Base-by-base conservation (phyloP, 2,329 filamentous ascomycete genomes). In the Microcyclospora tardicrescens region DNA sequence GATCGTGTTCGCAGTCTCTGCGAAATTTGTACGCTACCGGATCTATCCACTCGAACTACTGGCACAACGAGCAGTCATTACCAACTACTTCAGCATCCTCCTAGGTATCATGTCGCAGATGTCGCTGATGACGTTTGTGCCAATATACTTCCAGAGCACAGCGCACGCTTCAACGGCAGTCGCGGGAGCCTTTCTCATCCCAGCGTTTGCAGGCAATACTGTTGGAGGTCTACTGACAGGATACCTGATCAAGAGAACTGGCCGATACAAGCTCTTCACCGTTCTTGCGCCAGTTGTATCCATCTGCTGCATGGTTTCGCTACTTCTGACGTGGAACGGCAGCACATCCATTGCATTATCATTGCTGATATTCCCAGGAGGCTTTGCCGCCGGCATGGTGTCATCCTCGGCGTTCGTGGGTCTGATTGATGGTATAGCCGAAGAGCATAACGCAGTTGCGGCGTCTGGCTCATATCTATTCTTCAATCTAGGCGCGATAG, bases 131-230 rank as follows among this genome's bases (percentile, higher is more conserved):
- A 78, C 76, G 38, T 69, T 71, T 0, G 69, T 83, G 0, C 80
- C 80, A 0, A 57, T 84, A 0, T 84, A 84, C 58, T 84, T 84
- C 45, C 75, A 81, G 41, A 70, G 79, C 1, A 78, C 77, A 0
- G 61, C 69, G 5, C 61, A 65, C 1, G 69, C 68, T 2, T 75
- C 72, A 0, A 75, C 71, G 33, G 75, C 77, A 0, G 59, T 63
- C 1, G 76, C 79, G 0, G 70, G 70, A 2, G 61, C 71, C 0
- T 75, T 82, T 48, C 61, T 85, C 0, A 67, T 84, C 31, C 80
- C 80, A 0, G 75, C 79, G 0, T 77, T 84, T 0, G 58, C 72
- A 0, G 80, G 79, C 0, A 84, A 84, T 47, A 73, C 79, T 0
- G 42, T 75, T 1, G 79, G 78, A 1, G 77, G 76, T 0, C 60